Percentiles rank a stretch among this genome's conserved stretches.
These are phyloP conservation scores for Hymenoscyphus linearis DNA, from an alignment of 2,329 filamentous ascomycete genomes.

Conservation along the genomic window DNA sequence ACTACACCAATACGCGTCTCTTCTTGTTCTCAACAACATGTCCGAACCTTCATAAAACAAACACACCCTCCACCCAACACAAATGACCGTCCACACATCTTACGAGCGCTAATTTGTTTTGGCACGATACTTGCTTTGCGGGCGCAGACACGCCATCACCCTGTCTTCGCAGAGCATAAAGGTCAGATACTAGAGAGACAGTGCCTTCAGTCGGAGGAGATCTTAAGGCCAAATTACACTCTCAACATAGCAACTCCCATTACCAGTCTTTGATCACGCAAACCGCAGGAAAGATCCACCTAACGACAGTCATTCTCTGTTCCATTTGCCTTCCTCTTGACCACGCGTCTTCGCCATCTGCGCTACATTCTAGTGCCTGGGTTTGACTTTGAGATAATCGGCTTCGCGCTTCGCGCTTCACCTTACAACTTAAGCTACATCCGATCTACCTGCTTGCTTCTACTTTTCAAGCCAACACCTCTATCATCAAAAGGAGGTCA, in stretches of 20 bases:
- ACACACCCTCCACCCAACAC: not conserved
- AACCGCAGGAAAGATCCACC: not conserved
- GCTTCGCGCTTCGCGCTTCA: not conserved
- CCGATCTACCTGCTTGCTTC: not conserved
- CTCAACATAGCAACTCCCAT: not conserved
- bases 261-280: not conserved
- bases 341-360: not conserved
- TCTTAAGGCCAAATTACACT: not conserved
- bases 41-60: not conserved
- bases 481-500: not conserved
- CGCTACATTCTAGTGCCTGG: not conserved
- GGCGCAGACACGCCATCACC: not conserved
- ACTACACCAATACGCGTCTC: not conserved
- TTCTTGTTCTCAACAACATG: not conserved
- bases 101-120: not conserved
- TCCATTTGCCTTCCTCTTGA: not conserved
- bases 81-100: not conserved
- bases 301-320: not conserved
- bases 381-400: not conserved
- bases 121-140: not conserved
- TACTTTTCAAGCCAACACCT: not conserved
- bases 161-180: not conserved
- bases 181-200: not conserved
- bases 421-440: not conserved
- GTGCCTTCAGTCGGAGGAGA: not conserved